phyloP scores from a whole-genome alignment of 164 flowering plant genomes.

The Taxillus chinensis region DNA sequence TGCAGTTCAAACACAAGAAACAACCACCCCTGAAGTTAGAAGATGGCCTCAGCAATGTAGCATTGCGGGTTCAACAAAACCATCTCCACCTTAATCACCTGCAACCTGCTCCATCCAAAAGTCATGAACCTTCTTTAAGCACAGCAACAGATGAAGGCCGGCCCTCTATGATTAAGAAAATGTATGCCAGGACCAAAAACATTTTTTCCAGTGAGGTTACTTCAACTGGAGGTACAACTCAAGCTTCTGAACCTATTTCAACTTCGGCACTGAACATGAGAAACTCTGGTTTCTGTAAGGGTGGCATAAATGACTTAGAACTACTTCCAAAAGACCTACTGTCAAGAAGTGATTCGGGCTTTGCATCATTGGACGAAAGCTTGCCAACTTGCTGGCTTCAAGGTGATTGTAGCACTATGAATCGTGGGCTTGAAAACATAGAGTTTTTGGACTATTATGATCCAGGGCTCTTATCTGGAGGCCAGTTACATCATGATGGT shows the following conservation, averaged over 20 bases:
- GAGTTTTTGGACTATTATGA: slow-evolving; percentile 26
- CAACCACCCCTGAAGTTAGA: slow-evolving; percentile 17
- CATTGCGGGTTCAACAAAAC: slow-evolving; percentile 17
- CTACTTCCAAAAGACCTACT: slow-evolving; percentile 17
- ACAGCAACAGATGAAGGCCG: slow-evolving; percentile 15
- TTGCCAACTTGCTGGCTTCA: slow-evolving; percentile 27
- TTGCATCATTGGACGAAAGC: slow-evolving; percentile 25
- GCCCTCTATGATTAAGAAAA: slow-evolving; percentile 18
- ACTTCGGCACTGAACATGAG: slow-evolving; percentile 14
- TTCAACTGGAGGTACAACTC: slow-evolving; percentile 7
- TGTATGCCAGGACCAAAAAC: slow-evolving; percentile 14
- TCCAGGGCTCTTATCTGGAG: slow-evolving; percentile 25
- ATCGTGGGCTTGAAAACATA: slow-evolving; percentile 25
- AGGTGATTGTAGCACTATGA: slow-evolving; percentile 27
- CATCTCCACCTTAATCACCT: slow-evolving; percentile 22
- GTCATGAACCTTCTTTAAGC: slow-evolving; percentile 14
- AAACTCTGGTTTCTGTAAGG: slow-evolving; percentile 17
- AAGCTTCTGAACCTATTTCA: slow-evolving; percentile 18
- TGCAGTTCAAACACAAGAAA: slow-evolving; percentile 27
- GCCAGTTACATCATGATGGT: slow-evolving; percentile 32
- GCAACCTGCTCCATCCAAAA: slow-evolving; percentile 16
- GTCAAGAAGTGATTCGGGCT: slow-evolving; percentile 19
- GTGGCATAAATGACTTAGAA: slow-evolving; percentile 17
- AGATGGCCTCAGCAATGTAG: slow-evolving; percentile 20
- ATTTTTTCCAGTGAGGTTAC: slow-evolving; percentile 8